Base-by-base conservation (phyloP, 2,329 filamentous ascomycete genomes). In the Beauveria bassiana region DNA sequence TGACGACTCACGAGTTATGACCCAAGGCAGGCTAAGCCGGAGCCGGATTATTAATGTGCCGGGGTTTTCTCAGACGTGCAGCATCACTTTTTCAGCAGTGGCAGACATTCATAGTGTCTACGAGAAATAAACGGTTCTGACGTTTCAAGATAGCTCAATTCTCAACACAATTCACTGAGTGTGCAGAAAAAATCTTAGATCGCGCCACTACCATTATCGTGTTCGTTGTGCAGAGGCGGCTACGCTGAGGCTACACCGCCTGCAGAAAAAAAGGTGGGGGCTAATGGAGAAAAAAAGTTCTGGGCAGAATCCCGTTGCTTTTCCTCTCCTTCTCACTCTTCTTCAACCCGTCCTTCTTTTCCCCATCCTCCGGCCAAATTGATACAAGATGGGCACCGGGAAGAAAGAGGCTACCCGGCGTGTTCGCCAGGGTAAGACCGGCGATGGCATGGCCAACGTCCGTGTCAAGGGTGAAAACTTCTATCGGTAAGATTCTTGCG, bases 381-480 rank as follows among this genome's bases (percentile, higher is more conserved):
- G n/a, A 40, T 66, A 70, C 68, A 71, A 66, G 62, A 96, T 96
- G 92, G 92, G 92, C 77, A 89, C 87, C 70, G 88, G 86, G 70
- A 98, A 98, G 83, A 97, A 97, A 77, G 93, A 98, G 78, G 86
- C 86, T 66, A 84, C 80, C 74, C 87, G 93, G 78, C 89, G 89
- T 74, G 83, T 83, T 79, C 89, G 92, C 74, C 87, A 97, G 83
- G 91, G 91, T 68, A 93, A 93, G 79, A 84, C 84, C 55, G 84
- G 85, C 67, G 89, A 95, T 85, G 91, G 91, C 74, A 91, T 96
- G 85, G 86, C 79, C 70, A 98, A 98, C 78, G 90, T 98, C 71
- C 91, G 88, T 70, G 82, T 86, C 69, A 99, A 99, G 79, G 95
- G 95, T 78, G 93, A 98, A 82, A 98, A 98, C 81, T 99, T 98